Evolutionary conservation across 1,284 basidiomycete genomes (phyloP).

Genomic region (Psilocybe mexicana): DNA sequence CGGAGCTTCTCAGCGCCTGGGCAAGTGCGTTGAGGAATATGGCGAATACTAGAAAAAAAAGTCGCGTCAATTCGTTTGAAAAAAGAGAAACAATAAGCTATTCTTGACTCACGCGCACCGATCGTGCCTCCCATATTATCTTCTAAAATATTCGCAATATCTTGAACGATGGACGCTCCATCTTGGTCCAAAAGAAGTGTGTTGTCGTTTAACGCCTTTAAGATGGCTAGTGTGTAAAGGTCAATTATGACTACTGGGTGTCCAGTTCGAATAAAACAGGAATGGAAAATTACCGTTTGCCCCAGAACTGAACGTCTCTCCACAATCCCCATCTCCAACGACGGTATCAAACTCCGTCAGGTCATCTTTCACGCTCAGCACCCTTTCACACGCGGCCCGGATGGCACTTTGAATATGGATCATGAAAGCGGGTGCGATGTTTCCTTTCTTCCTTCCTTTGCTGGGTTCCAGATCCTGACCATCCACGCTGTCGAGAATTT

Average conservation of each 20-base stretch:
- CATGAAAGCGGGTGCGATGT: not conserved
- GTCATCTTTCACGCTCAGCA: conserved; percentile 27
- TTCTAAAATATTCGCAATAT: conserved; percentile 32
- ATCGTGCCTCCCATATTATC: conserved; percentile 41
- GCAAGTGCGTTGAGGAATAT: conserved; percentile 50
- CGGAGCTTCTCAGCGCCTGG: conserved; percentile 9
- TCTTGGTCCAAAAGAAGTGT: not conserved
- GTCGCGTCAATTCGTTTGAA: not conserved
- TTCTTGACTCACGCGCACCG: conserved; percentile 32
- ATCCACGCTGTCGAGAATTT: not conserved
- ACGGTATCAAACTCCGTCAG: conserved; percentile 37
- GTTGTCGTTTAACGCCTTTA: conserved; percentile 6
- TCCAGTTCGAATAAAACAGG: not conserved
- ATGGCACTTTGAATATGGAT: conserved; percentile 10
- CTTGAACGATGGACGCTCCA: not conserved
- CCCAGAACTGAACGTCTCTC: conserved; percentile 36
- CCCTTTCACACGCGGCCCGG: conserved; percentile 28
- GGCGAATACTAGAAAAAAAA: conserved; percentile 42
- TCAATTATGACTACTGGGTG: not conserved
- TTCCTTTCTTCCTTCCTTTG: not conserved
- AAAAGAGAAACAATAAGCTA: not conserved
- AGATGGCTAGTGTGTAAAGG: not conserved
- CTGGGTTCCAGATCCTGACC: no score
- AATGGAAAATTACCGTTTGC: conserved; percentile 28
- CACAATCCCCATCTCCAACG: conserved; percentile 42